These are phyloP conservation scores for Trichoderma sp. DNA, from an alignment of 2,329 filamentous ascomycete species.

Conservation along the genomic window DNA sequence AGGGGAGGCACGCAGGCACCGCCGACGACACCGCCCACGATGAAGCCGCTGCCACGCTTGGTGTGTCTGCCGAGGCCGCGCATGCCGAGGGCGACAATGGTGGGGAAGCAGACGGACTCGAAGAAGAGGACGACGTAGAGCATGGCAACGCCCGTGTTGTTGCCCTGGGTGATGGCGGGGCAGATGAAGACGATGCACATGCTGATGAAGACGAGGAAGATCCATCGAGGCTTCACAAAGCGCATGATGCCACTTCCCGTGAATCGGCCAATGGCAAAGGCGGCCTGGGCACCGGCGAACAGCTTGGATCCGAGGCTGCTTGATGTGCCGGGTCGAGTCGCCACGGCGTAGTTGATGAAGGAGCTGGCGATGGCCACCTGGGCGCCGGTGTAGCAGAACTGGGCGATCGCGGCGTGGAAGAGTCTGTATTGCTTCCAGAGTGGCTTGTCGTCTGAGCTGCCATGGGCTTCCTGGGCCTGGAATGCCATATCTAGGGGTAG, in stretches of 20 bases:
- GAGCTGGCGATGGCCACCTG: slow-evolving; percentile 68
- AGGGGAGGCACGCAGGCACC: slow-evolving; percentile 75
- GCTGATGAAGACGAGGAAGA: slow-evolving; percentile 68
- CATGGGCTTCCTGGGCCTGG: slow-evolving; percentile 58
- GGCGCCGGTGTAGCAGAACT: slow-evolving; percentile 78
- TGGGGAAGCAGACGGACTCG: slow-evolving; percentile 79
- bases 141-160: slow-evolving; percentile 58
- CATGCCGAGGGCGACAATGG: slow-evolving; percentile 77
- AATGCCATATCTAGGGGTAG: slow-evolving; percentile 60
- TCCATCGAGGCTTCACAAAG: slow-evolving; percentile 63
- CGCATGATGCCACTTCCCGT: slow-evolving; percentile 68
- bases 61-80: slow-evolving; percentile 74
- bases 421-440: slow-evolving; percentile 72
- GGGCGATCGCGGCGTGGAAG: slow-evolving; percentile 74
- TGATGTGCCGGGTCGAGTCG: slow-evolving; percentile 57
- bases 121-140: slow-evolving; percentile 75
- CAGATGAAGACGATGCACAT: slow-evolving; percentile 64
- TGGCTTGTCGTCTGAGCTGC: slow-evolving; percentile 60
- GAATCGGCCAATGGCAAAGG: slow-evolving; percentile 74
- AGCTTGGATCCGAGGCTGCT: slow-evolving; percentile 63
- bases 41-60: slow-evolving; percentile 73
- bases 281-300: slow-evolving; percentile 73
- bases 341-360: slow-evolving; percentile 73
- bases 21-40: slow-evolving; percentile 68
- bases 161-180: slow-evolving; percentile 51